Evolutionary conservation across 768 basidiomycete species (phyloP), one percentile per base, ranked within the genome.

Genomic region (Naematelia encephala): DNA sequence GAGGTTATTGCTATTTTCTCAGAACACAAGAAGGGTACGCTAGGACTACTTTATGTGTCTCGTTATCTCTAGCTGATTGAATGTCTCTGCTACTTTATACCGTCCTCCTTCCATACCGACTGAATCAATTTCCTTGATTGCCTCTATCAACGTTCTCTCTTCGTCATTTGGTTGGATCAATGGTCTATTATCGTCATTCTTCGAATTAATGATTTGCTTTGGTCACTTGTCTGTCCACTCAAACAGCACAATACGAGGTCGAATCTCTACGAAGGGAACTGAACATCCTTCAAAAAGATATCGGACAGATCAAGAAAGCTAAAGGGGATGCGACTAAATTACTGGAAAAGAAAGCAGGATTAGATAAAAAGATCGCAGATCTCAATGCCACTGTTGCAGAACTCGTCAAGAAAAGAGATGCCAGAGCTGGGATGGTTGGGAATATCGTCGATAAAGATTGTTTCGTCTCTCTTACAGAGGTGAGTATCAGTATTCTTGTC

Each of bases 1-100:
- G 91, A 98, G 77, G 84, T 97, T 59, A 86, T 98, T 59, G 84
- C 85, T 71, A 86, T 93, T 85, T 96, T 97, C 71, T 78, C 83
- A 10, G 89, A 91, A 66, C 97, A 93, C 91, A 90, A 91, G 53
- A 89, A 91, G 78, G 86, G 96, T 96, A 75, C 74, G 90, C 84
- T 26, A 1, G 46, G 23, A n/a, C n/a, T n/a, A n/a, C n/a, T n/a
- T n/a, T n/a, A n/a, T n/a, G n/a, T n/a, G n/a, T n/a, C n/a, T n/a
- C n/a, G n/a, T 8, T 39, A 39, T 39, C 34, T 8, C 8, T 8
- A 8, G 34, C 34, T 39, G 34, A 39, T 39, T 16, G 8, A 16
- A 39, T 16, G 34, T 39, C 34, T 39, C 16, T 39, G 8, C 34
- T 39, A 8, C 34, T 16, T 39, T 16, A 8, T 39, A 39, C 34